Evolutionary conservation across 257 asterid genomes (phyloP).

Genomic region (Fraxinus pennsylvanica): DNA sequence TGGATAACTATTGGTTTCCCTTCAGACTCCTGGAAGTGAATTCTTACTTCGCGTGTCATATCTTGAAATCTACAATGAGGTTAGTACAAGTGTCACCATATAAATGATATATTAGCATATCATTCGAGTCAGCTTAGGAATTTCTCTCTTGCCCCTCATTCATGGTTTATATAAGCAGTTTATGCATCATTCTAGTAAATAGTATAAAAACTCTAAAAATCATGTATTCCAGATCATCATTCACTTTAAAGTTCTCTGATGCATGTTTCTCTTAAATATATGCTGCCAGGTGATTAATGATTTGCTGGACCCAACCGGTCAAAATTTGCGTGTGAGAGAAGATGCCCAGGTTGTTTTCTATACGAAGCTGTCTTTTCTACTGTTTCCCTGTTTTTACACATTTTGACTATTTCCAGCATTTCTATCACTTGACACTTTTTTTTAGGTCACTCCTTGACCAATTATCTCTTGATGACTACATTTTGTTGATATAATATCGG

Average conservation of each 20-base stretch:
- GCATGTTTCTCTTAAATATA: conserved; percentile 16
- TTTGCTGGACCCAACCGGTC: conserved; percentile 97
- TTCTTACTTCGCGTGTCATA: conserved; percentile 96
- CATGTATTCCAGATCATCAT: neutral
- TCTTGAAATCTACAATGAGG: conserved; percentile 98
- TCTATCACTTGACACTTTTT: neutral
- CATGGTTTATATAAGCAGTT: conserved; percentile 10
- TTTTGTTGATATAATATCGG: conserved; percentile 1
- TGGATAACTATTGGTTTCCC: conserved; percentile 34
- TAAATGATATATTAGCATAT: neutral
- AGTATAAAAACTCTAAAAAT: neutral
- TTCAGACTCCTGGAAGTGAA: conserved; percentile 98
- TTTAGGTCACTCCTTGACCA: neutral
- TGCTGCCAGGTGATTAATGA: conserved; percentile 85
- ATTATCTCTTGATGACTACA: conserved; percentile 16
- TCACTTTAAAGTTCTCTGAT: conserved; percentile 6
- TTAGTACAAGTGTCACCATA: conserved; percentile 34
- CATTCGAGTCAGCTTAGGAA: neutral
- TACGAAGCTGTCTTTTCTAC: conserved; percentile 15
- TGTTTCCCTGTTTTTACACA: neutral
- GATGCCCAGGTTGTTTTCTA: conserved; percentile 76
- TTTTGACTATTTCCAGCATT: conserved; percentile 10
- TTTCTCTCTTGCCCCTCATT: conserved; percentile 1
- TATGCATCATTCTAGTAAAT: neutral
- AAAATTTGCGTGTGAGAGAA: conserved; percentile 95